These are phyloP conservation scores for Gymnopilus junonius DNA, from an alignment of 768 basidiomycete species.

Conservation along the genomic window DNA sequence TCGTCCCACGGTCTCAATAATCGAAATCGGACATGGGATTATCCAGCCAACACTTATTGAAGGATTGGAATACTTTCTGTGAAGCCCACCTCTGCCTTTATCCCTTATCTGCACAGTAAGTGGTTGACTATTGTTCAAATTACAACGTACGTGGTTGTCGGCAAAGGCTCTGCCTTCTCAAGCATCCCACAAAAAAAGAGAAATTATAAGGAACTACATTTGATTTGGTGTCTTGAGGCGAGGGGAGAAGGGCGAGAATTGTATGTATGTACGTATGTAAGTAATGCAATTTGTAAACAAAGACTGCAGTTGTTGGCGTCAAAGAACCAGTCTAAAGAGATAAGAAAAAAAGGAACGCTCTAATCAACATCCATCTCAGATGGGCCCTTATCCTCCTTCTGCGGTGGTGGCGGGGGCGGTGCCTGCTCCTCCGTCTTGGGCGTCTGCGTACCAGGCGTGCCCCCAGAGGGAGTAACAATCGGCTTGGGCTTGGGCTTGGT, in stretches of 20 bases:
- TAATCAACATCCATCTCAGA: slow-evolving; percentile 89
- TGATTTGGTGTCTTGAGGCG: background rate
- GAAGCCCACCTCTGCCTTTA: no score
- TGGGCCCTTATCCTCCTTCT: slow-evolving; percentile 45
- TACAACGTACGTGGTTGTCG: no score
- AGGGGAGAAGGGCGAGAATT: background rate
- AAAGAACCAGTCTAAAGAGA: background rate
- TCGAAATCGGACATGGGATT: no score
- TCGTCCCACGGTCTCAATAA: no score
- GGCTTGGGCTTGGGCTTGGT: slow-evolving; percentile 93
- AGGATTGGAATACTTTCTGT: no score
- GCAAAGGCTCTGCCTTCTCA: no score
- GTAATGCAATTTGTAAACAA: no score
- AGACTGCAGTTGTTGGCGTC: background rate
- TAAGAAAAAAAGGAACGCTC: background rate
- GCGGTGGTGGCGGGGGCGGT: slow-evolving; percentile 28
- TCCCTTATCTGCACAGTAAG: no score
- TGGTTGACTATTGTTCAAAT: no score
- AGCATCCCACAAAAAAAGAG: background rate
- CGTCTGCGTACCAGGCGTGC: slow-evolving; percentile 60
- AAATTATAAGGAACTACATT: background rate
- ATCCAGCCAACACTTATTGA: no score
- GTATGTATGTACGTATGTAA: background rate
- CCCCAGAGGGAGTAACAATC: slow-evolving; percentile 52
- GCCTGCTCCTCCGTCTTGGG: slow-evolving; percentile 60